Evolutionary conservation across 331 rosid genomes (phyloP).

Genomic region (Telfairia occidentalis): DNA sequence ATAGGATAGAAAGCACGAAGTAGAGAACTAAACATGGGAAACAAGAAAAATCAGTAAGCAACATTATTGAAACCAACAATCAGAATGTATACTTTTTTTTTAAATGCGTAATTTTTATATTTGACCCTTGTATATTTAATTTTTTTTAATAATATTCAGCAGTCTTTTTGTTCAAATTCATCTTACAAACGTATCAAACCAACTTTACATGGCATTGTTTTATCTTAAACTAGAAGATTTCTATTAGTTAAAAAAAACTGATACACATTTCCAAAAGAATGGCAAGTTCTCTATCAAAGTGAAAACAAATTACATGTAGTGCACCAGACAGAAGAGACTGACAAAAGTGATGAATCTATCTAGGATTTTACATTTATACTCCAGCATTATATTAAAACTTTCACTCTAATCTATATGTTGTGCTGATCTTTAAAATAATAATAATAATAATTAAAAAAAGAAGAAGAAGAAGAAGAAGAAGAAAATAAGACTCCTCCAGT

Average conservation of each 20-base stretch:
- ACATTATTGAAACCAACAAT: too few species aligned
- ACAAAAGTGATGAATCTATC: background rate
- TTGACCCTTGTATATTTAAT: too few species aligned
- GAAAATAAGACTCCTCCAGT: background rate
- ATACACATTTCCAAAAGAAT: background rate
- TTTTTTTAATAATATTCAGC: background rate
- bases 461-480: too few species aligned
- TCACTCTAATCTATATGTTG: background rate
- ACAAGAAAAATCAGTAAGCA: background rate
- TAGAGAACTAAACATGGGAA: too few species aligned
- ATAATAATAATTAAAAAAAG: too few species aligned
- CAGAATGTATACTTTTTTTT: too few species aligned
- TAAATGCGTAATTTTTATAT: too few species aligned
- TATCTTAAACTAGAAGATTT: background rate
- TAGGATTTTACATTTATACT: background rate
- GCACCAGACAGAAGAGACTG: background rate
- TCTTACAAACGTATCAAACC: background rate
- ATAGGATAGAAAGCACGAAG: too few species aligned
- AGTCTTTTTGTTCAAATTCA: background rate
- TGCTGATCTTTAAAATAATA: background rate
- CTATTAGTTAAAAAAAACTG: background rate
- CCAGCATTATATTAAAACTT: background rate
- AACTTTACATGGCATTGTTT: background rate
- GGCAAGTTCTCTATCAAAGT: background rate
- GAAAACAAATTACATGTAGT: background rate